These are phyloP conservation scores for Aristolochia californica DNA, from an alignment of 164 flowering plant species.

Conservation along the genomic window DNA sequence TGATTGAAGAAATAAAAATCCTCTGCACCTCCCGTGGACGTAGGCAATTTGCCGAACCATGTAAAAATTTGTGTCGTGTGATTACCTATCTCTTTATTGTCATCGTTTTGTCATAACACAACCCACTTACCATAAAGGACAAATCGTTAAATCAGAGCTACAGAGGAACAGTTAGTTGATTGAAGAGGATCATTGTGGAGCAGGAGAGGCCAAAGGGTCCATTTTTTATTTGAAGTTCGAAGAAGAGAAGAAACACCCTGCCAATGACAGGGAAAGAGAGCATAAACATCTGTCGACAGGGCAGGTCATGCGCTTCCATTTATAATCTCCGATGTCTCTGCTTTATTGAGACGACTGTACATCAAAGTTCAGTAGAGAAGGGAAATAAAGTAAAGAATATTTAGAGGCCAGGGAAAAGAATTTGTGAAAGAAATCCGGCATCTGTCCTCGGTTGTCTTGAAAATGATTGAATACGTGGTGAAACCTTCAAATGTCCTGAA, in stretches of 20 bases:
- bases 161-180: background rate
- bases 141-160: too few relatives aligned
- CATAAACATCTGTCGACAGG: background rate
- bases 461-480: background rate
- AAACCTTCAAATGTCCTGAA: background rate
- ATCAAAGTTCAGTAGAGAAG: too few relatives aligned
- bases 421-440: slow-evolving; percentile 1
- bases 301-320: background rate
- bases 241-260: background rate
- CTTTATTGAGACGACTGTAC: too few relatives aligned
- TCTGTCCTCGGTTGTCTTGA: background rate
- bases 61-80: too few relatives aligned
- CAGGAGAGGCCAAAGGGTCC: background rate
- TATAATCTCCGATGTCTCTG: background rate
- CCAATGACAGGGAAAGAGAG: background rate
- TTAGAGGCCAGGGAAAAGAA: background rate
- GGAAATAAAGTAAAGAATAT: too few relatives aligned
- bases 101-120: too few relatives aligned
- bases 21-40: too few relatives aligned
- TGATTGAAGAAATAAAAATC: too few relatives aligned
- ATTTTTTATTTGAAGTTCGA: background rate
- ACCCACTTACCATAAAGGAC: too few relatives aligned
- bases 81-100: too few relatives aligned
- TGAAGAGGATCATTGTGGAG: background rate
- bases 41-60: too few relatives aligned